These are phyloP conservation scores for Clarireedia monteithiana DNA, from an alignment of 2,329 filamentous ascomycete species.

Conservation along the genomic window DNA sequence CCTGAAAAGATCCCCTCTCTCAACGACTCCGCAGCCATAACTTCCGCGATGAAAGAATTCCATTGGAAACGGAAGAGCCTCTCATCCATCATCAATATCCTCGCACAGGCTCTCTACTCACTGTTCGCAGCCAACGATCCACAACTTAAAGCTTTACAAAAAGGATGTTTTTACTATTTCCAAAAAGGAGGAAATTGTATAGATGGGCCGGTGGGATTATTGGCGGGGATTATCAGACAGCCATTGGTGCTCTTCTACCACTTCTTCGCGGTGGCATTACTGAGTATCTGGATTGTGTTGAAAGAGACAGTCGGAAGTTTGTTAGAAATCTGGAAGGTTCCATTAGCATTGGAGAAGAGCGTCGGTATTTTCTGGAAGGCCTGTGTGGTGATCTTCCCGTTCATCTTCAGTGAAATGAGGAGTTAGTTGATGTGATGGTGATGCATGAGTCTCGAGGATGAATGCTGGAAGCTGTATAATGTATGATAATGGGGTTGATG, in stretches of 20 bases:
- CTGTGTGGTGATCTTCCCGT: constrained; percentile 73
- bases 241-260: constrained; percentile 79
- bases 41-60: constrained; percentile 59
- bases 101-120: constrained; percentile 88
- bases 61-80: constrained; percentile 82
- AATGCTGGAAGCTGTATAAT: too few relatives aligned
- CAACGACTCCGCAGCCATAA: constrained; percentile 56
- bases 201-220: constrained; percentile 70
- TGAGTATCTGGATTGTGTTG: constrained; percentile 64
- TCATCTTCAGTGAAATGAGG: constrained; percentile 62
- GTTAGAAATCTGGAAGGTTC: constrained; percentile 47
- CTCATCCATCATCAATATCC: constrained; percentile 88
- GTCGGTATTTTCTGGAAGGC: constrained; percentile 72
- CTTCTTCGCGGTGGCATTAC: constrained; percentile 89
- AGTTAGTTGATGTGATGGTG: constrained; percentile 10
- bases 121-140: constrained; percentile 81
- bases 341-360: constrained; percentile 57
- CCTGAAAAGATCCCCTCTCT: constrained; percentile 63
- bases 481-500: too few relatives aligned
- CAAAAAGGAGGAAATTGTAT: constrained; percentile 62
- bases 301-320: constrained; percentile 41
- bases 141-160: constrained; percentile 72
- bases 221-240: constrained; percentile 72
- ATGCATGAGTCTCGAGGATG: too few relatives aligned
- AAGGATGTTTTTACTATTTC: constrained; percentile 92